Evolutionary conservation across 208 protist species (phyloP).

Genomic region (Sergeia podlipaevii): DNA sequence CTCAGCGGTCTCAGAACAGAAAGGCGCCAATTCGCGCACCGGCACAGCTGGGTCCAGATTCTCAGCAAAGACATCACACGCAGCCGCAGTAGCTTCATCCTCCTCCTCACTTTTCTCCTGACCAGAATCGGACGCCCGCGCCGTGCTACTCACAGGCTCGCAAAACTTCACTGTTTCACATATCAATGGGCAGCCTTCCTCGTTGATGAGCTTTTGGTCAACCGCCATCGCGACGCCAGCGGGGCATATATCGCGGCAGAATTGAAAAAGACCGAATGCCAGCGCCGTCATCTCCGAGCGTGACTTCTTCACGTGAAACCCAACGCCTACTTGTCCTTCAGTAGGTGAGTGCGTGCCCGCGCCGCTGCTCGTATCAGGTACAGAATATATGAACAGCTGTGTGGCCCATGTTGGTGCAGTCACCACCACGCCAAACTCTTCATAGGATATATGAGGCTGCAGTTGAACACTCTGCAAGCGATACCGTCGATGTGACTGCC

Average conservation of each 20-base stretch:
- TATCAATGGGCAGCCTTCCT: conserved; percentile 16
- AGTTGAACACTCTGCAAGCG: conserved; percentile 19
- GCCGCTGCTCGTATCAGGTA: too few species aligned
- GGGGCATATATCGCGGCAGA: conserved; percentile 32
- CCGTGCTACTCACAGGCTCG: neutral
- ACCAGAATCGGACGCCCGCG: neutral
- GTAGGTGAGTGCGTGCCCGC: too few species aligned
- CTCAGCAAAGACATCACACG: too few species aligned
- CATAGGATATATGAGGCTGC: conserved; percentile 29
- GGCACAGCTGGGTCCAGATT: too few species aligned
- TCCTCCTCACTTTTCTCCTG: too few species aligned
- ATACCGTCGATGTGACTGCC: conserved; percentile 18
- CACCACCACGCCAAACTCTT: conserved; percentile 31
- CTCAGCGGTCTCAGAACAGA: too few species aligned
- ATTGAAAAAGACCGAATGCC: conserved; percentile 31
- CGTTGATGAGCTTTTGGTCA: conserved; percentile 34
- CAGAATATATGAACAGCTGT: conserved; percentile 29
- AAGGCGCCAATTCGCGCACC: too few species aligned
- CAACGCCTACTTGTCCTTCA: too few species aligned
- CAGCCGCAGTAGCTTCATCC: too few species aligned
- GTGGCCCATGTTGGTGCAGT: conserved; percentile 25
- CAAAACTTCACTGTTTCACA: conserved; percentile 24
- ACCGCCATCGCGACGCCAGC: conserved; percentile 32
- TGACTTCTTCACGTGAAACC: conserved; percentile 57
- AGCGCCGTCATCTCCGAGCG: conserved; percentile 60